Percentiles rank a stretch among this genome's conserved stretches.
Conservation (phyloP, 1,284 basidiomycete genomes). For the Irpex sp. region DNA sequence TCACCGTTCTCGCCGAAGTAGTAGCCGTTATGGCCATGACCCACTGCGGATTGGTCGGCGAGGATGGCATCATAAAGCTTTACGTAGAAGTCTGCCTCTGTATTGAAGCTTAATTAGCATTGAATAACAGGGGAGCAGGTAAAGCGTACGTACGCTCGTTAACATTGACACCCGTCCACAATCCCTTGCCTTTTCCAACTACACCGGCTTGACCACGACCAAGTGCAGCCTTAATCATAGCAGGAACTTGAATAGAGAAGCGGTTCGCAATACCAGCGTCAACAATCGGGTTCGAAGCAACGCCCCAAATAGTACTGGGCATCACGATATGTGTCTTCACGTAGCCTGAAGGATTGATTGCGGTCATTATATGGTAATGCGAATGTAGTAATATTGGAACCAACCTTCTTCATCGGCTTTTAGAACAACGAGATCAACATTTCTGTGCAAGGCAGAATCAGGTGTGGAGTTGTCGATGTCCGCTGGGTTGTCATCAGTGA, state of each 20-base stretch:
- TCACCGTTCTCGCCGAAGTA: slow-evolving; percentile 45
- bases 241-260: neutral
- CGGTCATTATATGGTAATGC: neutral
- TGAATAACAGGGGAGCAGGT: slow-evolving; percentile 5
- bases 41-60: slow-evolving; percentile 11
- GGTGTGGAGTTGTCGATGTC: neutral
- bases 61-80: slow-evolving; percentile 15
- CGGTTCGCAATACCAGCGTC: neutral
- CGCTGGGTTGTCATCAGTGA: neutral
- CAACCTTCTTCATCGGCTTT: neutral
- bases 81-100: neutral
- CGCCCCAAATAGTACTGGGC: neutral
- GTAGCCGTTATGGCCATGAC: slow-evolving; percentile 40
- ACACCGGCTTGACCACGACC: neutral
- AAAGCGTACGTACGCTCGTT: neutral
- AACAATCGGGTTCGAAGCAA: neutral
- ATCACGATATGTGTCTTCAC: neutral
- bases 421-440: neutral
- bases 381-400: neutral
- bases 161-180: neutral
- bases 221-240: neutral
- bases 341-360: neutral
- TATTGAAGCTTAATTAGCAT: neutral
- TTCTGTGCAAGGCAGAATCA: neutral
- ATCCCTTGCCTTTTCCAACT: neutral